A percentile compares a stretch with the other conserved stretches of the same genome.
Evolutionary conservation across 2,329 filamentous ascomycete species (phyloP).

Genomic region (Cladorrhinum sp.): DNA sequence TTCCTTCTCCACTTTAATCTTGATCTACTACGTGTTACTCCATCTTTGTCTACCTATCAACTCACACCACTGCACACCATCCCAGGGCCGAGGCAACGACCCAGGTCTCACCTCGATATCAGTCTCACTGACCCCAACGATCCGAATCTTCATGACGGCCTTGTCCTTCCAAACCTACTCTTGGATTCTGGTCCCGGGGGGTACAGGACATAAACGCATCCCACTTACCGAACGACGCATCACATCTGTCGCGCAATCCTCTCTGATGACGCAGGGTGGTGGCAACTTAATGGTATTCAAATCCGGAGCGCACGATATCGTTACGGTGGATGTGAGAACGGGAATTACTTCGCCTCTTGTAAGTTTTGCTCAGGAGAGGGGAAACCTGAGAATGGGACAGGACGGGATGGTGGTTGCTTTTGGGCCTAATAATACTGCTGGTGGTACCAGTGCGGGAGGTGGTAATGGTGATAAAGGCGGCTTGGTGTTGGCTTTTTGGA

Average conservation of each 20-base stretch:
- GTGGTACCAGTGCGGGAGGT: too few relatives aligned
- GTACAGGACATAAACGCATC: background rate
- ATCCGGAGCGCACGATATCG: background rate
- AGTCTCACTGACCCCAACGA: background rate
- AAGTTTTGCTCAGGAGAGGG: slow-evolving; percentile 1
- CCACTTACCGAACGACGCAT: background rate
- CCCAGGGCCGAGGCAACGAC: background rate
- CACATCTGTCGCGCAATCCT: background rate
- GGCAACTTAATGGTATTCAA: background rate
- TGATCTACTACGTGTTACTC: background rate
- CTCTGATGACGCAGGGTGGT: background rate
- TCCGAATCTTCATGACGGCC: background rate
- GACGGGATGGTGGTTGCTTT: slow-evolving; percentile 7
- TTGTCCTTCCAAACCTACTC: background rate
- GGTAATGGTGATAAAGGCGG: background rate
- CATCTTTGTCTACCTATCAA: background rate
- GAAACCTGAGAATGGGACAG: slow-evolving; percentile 1
- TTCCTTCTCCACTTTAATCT: background rate
- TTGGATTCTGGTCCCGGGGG: background rate
- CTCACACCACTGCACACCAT: too few relatives aligned
- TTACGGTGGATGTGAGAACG: background rate
- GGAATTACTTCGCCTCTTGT: background rate
- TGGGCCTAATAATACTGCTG: background rate
- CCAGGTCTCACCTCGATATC: background rate
- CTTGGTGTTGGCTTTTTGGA: slow-evolving; percentile 1